Percentiles rank a stretch among this genome's conserved stretches.
Conservation (phyloP, 2,329 filamentous ascomycete genomes). For the Teratosphaeria zuluensis region DNA sequence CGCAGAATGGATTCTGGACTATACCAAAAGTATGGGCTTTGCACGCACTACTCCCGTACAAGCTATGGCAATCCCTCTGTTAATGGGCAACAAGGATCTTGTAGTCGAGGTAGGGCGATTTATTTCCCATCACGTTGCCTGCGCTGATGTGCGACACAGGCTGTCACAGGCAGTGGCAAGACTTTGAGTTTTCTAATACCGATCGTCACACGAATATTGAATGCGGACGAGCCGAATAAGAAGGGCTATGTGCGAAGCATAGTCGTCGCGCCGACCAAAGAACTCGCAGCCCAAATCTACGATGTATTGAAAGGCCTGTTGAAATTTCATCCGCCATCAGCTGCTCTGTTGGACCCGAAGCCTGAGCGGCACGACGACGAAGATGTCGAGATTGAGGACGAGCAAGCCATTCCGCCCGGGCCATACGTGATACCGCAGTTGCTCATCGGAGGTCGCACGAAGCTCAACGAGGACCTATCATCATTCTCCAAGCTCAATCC, state of each 20-base stretch:
- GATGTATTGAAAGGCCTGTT: slow-evolving; percentile 68
- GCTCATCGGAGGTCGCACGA: slow-evolving; percentile 73
- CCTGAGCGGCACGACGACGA: slow-evolving; percentile 28
- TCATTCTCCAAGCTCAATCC: slow-evolving; percentile 74
- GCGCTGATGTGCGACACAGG: slow-evolving; percentile 34
- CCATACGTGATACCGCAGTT: slow-evolving; percentile 69
- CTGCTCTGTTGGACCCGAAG: slow-evolving; percentile 51
- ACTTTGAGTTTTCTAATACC: slow-evolving; percentile 80
- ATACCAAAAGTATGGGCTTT: slow-evolving; percentile 76
- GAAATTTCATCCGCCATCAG: slow-evolving; percentile 72
- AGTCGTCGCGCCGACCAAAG: slow-evolving; percentile 83
- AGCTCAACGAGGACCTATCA: slow-evolving; percentile 75
- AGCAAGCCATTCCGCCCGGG: slow-evolving; percentile 34
- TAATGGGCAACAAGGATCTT: slow-evolving; percentile 82
- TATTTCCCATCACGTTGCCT: neutral
- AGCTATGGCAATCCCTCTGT: slow-evolving; percentile 78
- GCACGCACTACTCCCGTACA: slow-evolving; percentile 88
- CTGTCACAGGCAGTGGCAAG: slow-evolving; percentile 85
- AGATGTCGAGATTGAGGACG: slow-evolving; percentile 30
- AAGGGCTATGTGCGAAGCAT: slow-evolving; percentile 85
- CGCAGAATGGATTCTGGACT: slow-evolving; percentile 78
- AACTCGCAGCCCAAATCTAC: slow-evolving; percentile 85
- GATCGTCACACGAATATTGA: slow-evolving; percentile 70
- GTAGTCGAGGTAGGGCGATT: slow-evolving; percentile 59
- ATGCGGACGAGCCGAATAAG: slow-evolving; percentile 71